These are phyloP conservation scores for Ascoidea asiatica DNA, from an alignment of 805 yeast genomes.

Conservation along the genomic window DNA sequence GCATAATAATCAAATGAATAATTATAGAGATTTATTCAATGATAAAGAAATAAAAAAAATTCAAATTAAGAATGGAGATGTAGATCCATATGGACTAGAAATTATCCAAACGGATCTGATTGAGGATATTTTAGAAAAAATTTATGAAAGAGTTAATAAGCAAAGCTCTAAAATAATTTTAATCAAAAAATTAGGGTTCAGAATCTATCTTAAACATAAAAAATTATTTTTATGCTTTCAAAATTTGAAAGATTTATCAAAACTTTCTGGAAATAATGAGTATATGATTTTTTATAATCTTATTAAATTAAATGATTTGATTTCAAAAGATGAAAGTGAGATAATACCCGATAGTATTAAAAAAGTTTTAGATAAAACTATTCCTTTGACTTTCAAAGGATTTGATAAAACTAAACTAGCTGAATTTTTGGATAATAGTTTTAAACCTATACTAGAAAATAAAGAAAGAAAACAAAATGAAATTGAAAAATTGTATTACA, in stretches of 20 bases:
- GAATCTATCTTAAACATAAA: slow-evolving; percentile 1
- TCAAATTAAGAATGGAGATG: slow-evolving; percentile 3
- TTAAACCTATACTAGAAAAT: not conserved
- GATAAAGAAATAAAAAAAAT: slow-evolving; percentile 2
- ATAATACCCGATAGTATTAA: slow-evolving; percentile 4
- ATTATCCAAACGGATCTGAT: slow-evolving; percentile 2
- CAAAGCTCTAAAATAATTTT: slow-evolving; percentile 2
- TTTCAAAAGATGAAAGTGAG: not conserved
- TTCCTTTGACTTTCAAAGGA: slow-evolving; percentile 2
- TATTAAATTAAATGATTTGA: slow-evolving; percentile 1
- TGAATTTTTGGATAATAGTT: not conserved
- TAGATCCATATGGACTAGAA: slow-evolving; percentile 6
- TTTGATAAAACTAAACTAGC: slow-evolving; percentile 1
- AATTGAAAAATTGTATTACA: not conserved
- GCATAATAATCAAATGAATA: slow-evolving; percentile 4
- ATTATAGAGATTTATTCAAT: slow-evolving; percentile 3
- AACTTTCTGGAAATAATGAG: too few species aligned
- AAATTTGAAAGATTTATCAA: slow-evolving; percentile 5
- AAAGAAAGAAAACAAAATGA: not conserved
- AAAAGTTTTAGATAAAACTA: slow-evolving; percentile 3
- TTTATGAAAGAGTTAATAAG: slow-evolving; percentile 3
- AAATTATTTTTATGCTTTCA: slow-evolving; percentile 9
- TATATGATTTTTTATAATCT: slow-evolving; percentile 3
- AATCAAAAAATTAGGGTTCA: slow-evolving; percentile 5
- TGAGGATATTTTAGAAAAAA: slow-evolving; percentile 1